These are phyloP conservation scores for Metarhizium sp. DNA, from an alignment of 2,329 filamentous ascomycete genomes.

Conservation along the genomic window DNA sequence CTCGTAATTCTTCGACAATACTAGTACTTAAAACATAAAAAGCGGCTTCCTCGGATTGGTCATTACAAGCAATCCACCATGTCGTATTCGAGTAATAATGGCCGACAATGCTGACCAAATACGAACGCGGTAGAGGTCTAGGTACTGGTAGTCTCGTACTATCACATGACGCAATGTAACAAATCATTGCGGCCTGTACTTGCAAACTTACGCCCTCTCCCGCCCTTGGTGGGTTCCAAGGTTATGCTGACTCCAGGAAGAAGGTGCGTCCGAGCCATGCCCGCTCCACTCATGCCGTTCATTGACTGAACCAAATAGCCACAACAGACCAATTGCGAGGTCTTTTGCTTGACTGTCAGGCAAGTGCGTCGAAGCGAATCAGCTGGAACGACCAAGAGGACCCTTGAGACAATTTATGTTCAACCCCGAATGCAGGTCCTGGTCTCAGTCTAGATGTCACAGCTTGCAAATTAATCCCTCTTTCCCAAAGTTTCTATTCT, in stretches of 20 bases:
- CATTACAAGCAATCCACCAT: background rate
- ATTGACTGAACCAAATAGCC: background rate
- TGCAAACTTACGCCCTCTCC: too few species aligned
- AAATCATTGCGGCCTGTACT: too few species aligned
- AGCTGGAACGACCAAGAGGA: background rate
- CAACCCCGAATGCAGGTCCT: background rate
- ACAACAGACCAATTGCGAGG: background rate
- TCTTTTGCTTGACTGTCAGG: background rate
- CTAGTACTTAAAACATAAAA: too few species aligned
- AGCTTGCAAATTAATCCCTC: background rate
- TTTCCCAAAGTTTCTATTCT: background rate
- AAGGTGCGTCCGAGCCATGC: too few species aligned
- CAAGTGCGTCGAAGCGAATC: background rate
- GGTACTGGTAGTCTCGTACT: too few species aligned
- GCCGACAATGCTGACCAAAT: too few species aligned
- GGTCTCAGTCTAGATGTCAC: background rate
- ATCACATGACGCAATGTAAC: too few species aligned
- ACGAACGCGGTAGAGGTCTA: too few species aligned
- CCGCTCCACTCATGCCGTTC: too few species aligned
- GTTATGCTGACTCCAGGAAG: background rate
- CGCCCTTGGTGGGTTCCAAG: background rate
- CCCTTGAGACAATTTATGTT: background rate
- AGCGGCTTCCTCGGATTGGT: too few species aligned
- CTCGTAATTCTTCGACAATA: too few species aligned
- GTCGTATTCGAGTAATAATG: too few species aligned